Base-by-base conservation (phyloP, 108 stramenopile species). In the Ochromonas danica region DNA sequence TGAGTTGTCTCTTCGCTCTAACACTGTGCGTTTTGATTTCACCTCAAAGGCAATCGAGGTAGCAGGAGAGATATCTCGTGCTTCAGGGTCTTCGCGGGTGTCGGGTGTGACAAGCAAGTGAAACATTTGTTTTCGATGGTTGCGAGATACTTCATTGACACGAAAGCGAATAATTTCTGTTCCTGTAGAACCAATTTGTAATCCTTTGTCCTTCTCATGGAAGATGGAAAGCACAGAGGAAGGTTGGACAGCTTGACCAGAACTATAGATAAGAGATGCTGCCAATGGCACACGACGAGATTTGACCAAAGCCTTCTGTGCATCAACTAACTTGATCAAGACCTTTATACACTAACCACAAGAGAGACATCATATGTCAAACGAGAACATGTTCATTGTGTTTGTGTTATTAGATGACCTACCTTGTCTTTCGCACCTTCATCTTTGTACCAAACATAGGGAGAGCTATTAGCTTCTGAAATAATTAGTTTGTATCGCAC, bases 361-460 rank as follows among this genome's bases (percentile, higher is more conserved):
- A n/a, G n/a, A n/a, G n/a, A n/a, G n/a, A n/a, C n/a, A n/a, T n/a
- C n/a, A n/a, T n/a, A n/a, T n/a, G n/a, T n/a, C n/a, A n/a, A n/a
- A n/a, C n/a, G n/a, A n/a, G n/a, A n/a, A n/a, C n/a, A n/a, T n/a
- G n/a, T n/a, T n/a, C n/a, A n/a, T n/a, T n/a, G n/a, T n/a, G n/a
- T n/a, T n/a, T n/a, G n/a, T n/a, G n/a, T n/a, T n/a, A n/a, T n/a
- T n/a, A n/a, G n/a, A n/a, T n/a, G n/a, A n/a, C n/a, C n/a, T n/a
- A n/a, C n/a, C n/a, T 67, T 67, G 31, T 67, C 63, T 36, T 67
- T 67, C 6, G 30, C 63, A 25, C 63, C 63, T 67, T 67, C 63
- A 36, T 67, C 63, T 36, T 67, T 67, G 63, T 67, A 67, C 63
- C 63, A 67, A 36, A 33, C 35, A 67, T 67, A 67, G 51, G 51